phyloP scores from a whole-genome alignment of 805 yeast genomes.

The Torulaspora microellipsoides region DNA sequence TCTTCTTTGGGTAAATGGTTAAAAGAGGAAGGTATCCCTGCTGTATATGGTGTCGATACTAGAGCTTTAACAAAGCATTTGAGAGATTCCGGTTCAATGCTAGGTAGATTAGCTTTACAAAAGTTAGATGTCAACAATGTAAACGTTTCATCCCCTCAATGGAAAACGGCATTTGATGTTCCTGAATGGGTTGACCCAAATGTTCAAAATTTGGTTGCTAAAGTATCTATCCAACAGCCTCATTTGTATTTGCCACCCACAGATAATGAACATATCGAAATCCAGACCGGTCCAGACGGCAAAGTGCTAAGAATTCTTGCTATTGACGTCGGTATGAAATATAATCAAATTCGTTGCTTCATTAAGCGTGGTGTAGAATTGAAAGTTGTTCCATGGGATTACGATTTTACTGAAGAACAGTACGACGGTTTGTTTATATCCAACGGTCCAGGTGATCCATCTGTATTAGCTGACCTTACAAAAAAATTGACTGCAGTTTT shows the following conservation, averaged over 20 bases:
- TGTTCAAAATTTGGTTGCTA: constrained; percentile 82
- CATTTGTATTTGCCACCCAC: constrained; percentile 68
- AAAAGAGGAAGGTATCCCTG: constrained; percentile 87
- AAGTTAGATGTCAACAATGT: constrained; percentile 27
- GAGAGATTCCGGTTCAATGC: constrained; percentile 87
- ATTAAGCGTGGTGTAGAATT: constrained; percentile 94
- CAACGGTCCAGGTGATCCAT: constrained; percentile 99
- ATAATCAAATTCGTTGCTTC: constrained; percentile 95
- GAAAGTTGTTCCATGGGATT: constrained; percentile 92
- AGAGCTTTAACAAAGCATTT: constrained; percentile 90
- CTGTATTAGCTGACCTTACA: constrained; percentile 68
- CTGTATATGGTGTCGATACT: constrained; percentile 96
- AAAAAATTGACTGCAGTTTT: constrained; percentile 54
- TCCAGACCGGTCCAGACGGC: constrained; percentile 64
- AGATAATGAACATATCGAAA: constrained; percentile 33
- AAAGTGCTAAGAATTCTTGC: constrained; percentile 79
- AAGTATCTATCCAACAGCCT: constrained; percentile 78
- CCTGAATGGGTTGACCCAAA: constrained; percentile 96
- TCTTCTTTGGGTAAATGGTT: constrained; percentile 94
- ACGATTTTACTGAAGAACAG: constrained; percentile 72
- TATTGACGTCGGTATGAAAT: constrained; percentile 97
- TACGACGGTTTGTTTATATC: constrained; percentile 95
- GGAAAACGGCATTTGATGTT: constrained; percentile 61
- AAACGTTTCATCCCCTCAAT: constrained; percentile 38
- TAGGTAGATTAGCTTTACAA: constrained; percentile 80